These are phyloP conservation scores for Plasmodium fragile DNA, from an alignment of 169 alveolate genomes.

Conservation along the genomic window DNA sequence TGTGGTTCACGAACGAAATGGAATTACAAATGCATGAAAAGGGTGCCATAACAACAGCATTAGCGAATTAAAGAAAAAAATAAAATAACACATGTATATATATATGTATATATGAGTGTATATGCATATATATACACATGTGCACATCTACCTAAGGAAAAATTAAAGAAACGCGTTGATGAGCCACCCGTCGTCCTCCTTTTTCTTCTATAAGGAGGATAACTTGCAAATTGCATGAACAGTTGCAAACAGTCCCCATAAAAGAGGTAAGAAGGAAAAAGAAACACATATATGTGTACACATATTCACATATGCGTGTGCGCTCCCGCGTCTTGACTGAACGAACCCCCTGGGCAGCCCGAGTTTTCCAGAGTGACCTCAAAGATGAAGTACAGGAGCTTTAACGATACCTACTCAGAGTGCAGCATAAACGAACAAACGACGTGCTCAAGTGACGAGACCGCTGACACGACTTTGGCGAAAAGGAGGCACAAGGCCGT, in stretches of 20 bases:
- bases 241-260: not conserved
- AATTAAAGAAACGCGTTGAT: conserved; percentile 4
- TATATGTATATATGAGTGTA: no score
- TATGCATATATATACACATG: not conserved
- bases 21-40: not conserved
- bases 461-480: conserved; percentile 28
- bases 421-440: conserved; percentile 22
- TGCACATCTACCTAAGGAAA: not conserved
- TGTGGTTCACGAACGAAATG: not conserved
- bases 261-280: not conserved
- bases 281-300: not conserved
- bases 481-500: not conserved
- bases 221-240: not conserved
- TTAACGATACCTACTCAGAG: conserved; percentile 15
- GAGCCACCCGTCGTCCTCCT: not conserved
- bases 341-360: not conserved
- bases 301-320: not conserved
- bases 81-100: no score
- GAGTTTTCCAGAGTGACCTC: not conserved
- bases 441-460: conserved; percentile 62
- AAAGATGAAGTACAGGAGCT: conserved; percentile 24
- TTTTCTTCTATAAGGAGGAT: not conserved
- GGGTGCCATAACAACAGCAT: not conserved
- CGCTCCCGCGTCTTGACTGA: not conserved
- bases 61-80: not conserved